phyloP scores from a whole-genome alignment of 345 rosid species.

The Erodium maritimum region DNA sequence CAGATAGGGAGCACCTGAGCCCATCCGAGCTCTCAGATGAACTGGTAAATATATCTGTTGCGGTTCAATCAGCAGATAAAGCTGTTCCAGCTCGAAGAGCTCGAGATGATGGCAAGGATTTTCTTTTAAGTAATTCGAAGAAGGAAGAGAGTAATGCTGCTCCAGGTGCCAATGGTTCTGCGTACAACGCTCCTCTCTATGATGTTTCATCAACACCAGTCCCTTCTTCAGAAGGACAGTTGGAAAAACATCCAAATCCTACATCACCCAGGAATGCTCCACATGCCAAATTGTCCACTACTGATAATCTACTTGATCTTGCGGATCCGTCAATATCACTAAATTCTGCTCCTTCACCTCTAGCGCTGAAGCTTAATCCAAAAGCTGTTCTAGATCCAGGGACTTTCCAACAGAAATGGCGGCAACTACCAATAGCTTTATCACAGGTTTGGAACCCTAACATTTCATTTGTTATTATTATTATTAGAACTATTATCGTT shows the following conservation, averaged over 20 bases:
- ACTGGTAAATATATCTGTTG: slow-evolving; percentile 51
- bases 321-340: slow-evolving; percentile 38
- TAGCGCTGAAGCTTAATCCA: slow-evolving; percentile 65
- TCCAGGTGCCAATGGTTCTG: slow-evolving; percentile 40
- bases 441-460: slow-evolving; percentile 41
- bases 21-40: slow-evolving; percentile 89
- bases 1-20: slow-evolving; percentile 84
- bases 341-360: slow-evolving; percentile 38
- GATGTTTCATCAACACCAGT: slow-evolving; percentile 31
- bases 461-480: too few species aligned
- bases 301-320: slow-evolving; percentile 75
- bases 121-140: slow-evolving; percentile 67
- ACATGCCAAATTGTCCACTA: slow-evolving; percentile 44
- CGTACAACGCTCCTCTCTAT: slow-evolving; percentile 51
- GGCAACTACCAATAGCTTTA: slow-evolving; percentile 57
- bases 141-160: slow-evolving; percentile 57
- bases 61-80: slow-evolving; percentile 44
- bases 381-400: slow-evolving; percentile 71
- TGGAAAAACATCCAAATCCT: slow-evolving; percentile 38
- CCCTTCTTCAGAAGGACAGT: slow-evolving; percentile 33
- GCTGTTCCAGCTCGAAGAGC: slow-evolving; percentile 52
- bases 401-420: slow-evolving; percentile 90
- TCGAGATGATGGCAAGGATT: slow-evolving; percentile 84
- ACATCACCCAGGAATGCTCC: slow-evolving; percentile 21
- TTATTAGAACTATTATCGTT: too few species aligned